Base-by-base conservation (phyloP, 1,284 basidiomycete genomes). In the Pisolithus thermaeus region DNA sequence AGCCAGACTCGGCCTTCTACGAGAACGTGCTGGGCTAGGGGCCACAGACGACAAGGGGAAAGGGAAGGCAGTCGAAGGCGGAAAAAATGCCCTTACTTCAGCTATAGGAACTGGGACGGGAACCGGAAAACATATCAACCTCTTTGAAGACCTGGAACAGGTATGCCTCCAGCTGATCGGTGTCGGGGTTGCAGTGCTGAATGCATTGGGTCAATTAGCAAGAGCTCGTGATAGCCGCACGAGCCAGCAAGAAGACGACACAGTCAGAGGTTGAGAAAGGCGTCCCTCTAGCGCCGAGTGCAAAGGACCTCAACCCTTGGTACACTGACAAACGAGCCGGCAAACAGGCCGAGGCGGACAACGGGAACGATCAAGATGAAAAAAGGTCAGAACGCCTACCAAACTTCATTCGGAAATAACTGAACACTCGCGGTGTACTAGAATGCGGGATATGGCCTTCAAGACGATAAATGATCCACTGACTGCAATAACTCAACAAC, bases 271-370 rank as follows among this genome's bases (percentile, higher is more conserved):
- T 74, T 0, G 88, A 91, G 51, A 81, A 80, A 57, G 88, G 89
- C 7, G 61, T 89, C 12, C 73, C 84, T 4, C 72, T 90, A 6
- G 87, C 84, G 3, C 88, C 88, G 0, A 78, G 80, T 3, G 77
- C 73, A 16, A 84, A 88, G 58, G 88, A 91, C 56, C 75, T 88
- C 12, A 82, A 80, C 23, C 87, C 87, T 3, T 91, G 88, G 88
- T 91, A 91, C 63, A 80, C 81, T 1, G 72, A 58, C 56, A 63
- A 22, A 66, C 73, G 53, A 58, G 65, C 22, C 59, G 5, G 12
- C 32, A 35, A 35, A 14, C 67, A 45, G 63, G 73, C 46, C 69
- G 72, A 47, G 63, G 69, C 64, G 58, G n/a, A 52, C 1, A 41
- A 49, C 40, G 56, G 59, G 2, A 55, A 65, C 30, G 37, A 56